phyloP scores from a whole-genome alignment of 768 basidiomycete species.

The Candolleomyces eurysporus region DNA sequence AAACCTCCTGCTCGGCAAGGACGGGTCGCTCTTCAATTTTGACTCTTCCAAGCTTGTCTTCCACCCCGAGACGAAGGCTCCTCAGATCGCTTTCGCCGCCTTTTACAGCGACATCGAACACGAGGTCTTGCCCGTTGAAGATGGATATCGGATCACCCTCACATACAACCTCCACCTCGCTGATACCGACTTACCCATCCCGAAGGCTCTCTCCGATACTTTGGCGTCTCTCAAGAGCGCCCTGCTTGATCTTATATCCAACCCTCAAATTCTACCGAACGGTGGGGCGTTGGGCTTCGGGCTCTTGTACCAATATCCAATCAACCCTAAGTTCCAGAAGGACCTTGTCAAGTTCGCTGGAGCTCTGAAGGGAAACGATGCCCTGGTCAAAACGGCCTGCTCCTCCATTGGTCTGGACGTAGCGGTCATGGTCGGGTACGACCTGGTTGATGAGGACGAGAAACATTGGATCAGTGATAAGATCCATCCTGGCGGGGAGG shows the following conservation, averaged over 20 bases:
- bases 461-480: too few relatives aligned
- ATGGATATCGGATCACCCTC: slow-evolving; percentile 39
- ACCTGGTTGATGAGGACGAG: too few relatives aligned
- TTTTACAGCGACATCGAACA: slow-evolving; percentile 42
- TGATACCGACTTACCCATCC: neutral
- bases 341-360: slow-evolving; percentile 12
- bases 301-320: slow-evolving; percentile 32
- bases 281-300: slow-evolving; percentile 36
- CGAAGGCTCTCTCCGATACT: neutral
- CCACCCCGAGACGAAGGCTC: slow-evolving; percentile 1
- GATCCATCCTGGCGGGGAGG: too few relatives aligned
- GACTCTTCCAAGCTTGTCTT: slow-evolving; percentile 29
- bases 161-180: slow-evolving; percentile 39
- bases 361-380: slow-evolving; percentile 30
- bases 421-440: slow-evolving; percentile 4
- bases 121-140: slow-evolving; percentile 31
- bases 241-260: slow-evolving; percentile 23
- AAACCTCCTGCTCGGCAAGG: slow-evolving; percentile 33
- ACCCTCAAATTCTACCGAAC: slow-evolving; percentile 24
- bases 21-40: slow-evolving; percentile 26
- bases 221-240: slow-evolving; percentile 13
- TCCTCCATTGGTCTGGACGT: slow-evolving; percentile 14
- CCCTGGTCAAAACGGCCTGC: slow-evolving; percentile 17
- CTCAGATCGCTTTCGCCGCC: slow-evolving; percentile 32
- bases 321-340: slow-evolving; percentile 8